Conservation (phyloP, 2,329 filamentous ascomycete genomes). For the Cordyceps pruinosa region DNA sequence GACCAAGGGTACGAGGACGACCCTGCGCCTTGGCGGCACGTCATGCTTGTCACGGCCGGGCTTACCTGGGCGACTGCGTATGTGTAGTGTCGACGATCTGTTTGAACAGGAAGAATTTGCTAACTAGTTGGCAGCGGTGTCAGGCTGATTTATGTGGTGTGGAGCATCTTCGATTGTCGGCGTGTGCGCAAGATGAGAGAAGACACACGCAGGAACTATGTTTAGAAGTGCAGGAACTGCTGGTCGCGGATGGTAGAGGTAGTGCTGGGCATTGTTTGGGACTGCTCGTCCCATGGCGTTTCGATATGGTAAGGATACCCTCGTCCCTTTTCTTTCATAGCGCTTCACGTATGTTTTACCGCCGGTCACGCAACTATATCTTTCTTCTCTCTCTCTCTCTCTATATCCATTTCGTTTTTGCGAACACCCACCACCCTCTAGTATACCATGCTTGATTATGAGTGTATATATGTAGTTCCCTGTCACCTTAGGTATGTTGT, state of each 20-base stretch:
- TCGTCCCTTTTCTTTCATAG: not conserved
- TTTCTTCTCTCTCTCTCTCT: too few species aligned
- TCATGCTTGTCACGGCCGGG: slow-evolving; percentile 6
- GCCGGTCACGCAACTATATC: too few species aligned
- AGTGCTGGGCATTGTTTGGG: not conserved
- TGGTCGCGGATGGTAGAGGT: too few species aligned
- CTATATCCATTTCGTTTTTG: too few species aligned
- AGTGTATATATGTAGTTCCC: too few species aligned
- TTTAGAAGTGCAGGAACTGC: not conserved
- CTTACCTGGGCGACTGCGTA: slow-evolving; percentile 9
- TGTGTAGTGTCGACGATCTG: not conserved
- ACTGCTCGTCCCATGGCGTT: not conserved
- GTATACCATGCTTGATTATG: too few species aligned
- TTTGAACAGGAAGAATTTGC: not conserved
- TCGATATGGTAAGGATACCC: slow-evolving; percentile 1
- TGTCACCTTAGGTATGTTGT: too few species aligned
- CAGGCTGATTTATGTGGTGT: not conserved
- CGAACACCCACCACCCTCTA: too few species aligned
- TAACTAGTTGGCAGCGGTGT: not conserved
- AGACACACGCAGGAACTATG: not conserved
- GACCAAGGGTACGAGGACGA: not conserved
- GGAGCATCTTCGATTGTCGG: slow-evolving; percentile 2
- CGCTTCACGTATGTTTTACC: not conserved
- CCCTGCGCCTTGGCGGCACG: slow-evolving; percentile 5
- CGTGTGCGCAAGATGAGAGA: slow-evolving; percentile 3